These are phyloP conservation scores for Pythium rhizo-oryzae DNA, from an alignment of 352 stramenopile genomes.

Conservation along the genomic window DNA sequence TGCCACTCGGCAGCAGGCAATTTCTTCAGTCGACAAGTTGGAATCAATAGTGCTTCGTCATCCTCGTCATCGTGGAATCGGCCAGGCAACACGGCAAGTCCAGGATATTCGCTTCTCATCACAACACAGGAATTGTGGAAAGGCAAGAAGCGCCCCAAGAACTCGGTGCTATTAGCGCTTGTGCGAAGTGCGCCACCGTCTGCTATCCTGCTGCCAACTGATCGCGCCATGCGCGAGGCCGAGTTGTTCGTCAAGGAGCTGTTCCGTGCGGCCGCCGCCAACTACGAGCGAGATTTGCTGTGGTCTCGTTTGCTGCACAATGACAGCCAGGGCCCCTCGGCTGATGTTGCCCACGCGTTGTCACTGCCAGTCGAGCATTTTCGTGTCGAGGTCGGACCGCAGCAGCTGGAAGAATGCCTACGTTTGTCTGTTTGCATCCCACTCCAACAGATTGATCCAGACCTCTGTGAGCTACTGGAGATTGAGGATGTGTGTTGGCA, in stretches of 20 bases:
- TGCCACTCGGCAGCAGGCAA: slow-evolving; percentile 75
- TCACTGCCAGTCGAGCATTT: slow-evolving; percentile 61
- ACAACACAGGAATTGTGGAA: slow-evolving; percentile 64
- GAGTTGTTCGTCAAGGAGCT: slow-evolving; percentile 79
- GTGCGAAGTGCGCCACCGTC: slow-evolving; percentile 50
- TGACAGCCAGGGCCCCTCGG: slow-evolving; percentile 49
- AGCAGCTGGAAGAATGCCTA: slow-evolving; percentile 87
- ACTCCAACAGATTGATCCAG: slow-evolving; percentile 76
- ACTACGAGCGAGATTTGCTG: slow-evolving; percentile 87
- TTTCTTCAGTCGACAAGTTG: slow-evolving; percentile 69
- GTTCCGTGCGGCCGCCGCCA: slow-evolving; percentile 72
- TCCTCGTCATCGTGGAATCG: neutral
- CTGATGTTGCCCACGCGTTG: slow-evolving; percentile 56
- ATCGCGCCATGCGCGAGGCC: slow-evolving; percentile 73
- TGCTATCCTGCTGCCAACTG: slow-evolving; percentile 47
- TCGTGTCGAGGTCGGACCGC: slow-evolving; percentile 68
- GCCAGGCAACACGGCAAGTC: slow-evolving; percentile 2
- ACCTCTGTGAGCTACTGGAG: slow-evolving; percentile 62
- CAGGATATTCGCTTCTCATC: slow-evolving; percentile 80
- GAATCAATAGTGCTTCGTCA: slow-evolving; percentile 17
- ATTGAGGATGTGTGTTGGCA: slow-evolving; percentile 79
- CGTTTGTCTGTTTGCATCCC: slow-evolving; percentile 80
- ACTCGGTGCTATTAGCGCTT: slow-evolving; percentile 71
- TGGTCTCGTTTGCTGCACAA: slow-evolving; percentile 85
- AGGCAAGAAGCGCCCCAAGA: slow-evolving; percentile 53